phyloP scores from a whole-genome alignment of 768 basidiomycete genomes.

The Paxillus involutus region DNA sequence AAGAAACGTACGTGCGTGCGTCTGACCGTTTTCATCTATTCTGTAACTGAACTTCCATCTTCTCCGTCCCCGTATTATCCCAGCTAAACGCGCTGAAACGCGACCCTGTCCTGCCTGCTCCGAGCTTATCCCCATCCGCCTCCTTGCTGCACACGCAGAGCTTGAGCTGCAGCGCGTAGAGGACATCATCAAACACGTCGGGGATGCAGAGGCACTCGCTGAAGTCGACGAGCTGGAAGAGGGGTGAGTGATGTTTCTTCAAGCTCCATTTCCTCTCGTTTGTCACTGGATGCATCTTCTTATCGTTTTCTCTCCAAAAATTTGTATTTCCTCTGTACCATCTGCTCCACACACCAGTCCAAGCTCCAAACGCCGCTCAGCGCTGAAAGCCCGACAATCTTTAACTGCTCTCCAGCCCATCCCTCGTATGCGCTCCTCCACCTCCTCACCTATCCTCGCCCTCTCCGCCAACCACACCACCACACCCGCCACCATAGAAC shows the following conservation, averaged over 20 bases:
- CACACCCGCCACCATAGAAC: conserved; percentile 39
- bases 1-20: conserved; percentile 48
- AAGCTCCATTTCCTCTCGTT: neutral
- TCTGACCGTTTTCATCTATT: neutral
- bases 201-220: conserved; percentile 55
- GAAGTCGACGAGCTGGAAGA: conserved; percentile 51
- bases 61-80: neutral
- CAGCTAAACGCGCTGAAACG: conserved; percentile 75
- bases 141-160: conserved; percentile 62
- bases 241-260: conserved; percentile 40
- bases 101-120: conserved; percentile 72
- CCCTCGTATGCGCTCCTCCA: conserved; percentile 25
- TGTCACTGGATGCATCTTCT: conserved; percentile 29
- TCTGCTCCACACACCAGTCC: conserved; percentile 20
- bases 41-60: neutral
- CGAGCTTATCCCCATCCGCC: conserved; percentile 69
- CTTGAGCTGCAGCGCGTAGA: conserved; percentile 72
- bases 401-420: conserved; percentile 27
- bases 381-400: conserved; percentile 42
- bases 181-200: conserved; percentile 61
- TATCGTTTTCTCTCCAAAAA: conserved; percentile 26
- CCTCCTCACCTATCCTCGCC: conserved; percentile 15
- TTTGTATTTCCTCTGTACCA: conserved; percentile 25
- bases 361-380: conserved; percentile 38
- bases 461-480: conserved; percentile 18